Evolutionary conservation across 2,329 filamentous ascomycete species (phyloP), one percentile per base, ranked within the genome.

Genomic region (Simplicillium aogashimaense): DNA sequence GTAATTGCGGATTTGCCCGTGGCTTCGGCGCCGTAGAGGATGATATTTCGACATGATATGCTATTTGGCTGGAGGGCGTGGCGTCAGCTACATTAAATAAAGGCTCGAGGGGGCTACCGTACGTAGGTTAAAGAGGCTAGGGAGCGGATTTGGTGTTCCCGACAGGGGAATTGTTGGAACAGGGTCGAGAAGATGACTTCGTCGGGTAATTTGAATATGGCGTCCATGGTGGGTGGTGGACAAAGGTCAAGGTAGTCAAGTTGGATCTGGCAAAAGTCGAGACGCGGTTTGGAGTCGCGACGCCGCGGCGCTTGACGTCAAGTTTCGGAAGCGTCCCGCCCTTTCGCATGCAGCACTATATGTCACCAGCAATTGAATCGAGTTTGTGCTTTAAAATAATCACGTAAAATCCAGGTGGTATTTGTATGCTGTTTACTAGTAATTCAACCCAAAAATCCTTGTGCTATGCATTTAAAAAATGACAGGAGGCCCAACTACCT

Each of bases 1-100:
- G 82, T 69, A 38, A 95, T 72, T 36, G 76, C 75, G 28, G 79
- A 86, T 64, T 97, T 97, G 32, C 88, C 90, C 0, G 89, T 94
- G 2, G 87, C 83, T 53, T 89, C 81, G 25, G 88, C 77, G 38
- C 92, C 92, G 58, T 97, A 81, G 37, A 94, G 61, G 16, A 95
- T 78, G 10, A 95, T 59, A 44, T 85, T 84, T 10, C 78, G 69
- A 42, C 83, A 84, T 42, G 77, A 81, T 25, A 85, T 81, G n/a
- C 81, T 70, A 36, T 66, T 60, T 16, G 78, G 74, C 77, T 86
- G 54, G 10, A 32, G 25, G n/a, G 8, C 7, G n/a, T 6, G 14
- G n/a, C 14, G 25, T 17, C 16, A 16, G 13, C 8, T 9, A 7
- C n/a, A n/a, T n/a, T n/a, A n/a, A n/a, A n/a, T n/a, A n/a, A n/a